Evolutionary conservation across 78 protist genomes (phyloP).

Genomic region (Isochrysis galbana): DNA sequence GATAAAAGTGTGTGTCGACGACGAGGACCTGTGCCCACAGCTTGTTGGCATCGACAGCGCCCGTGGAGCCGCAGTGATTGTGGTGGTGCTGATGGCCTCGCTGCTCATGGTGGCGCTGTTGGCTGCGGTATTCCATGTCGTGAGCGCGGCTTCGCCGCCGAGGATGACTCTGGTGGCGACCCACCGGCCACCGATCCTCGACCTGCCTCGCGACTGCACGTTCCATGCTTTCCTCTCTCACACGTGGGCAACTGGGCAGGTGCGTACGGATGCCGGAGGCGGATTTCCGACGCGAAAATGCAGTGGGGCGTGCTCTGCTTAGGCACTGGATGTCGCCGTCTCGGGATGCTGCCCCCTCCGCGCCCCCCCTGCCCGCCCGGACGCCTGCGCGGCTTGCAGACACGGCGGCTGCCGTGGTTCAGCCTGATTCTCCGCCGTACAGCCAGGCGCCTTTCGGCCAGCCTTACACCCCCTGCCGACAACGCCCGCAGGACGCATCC

Average conservation of each 20-base stretch:
- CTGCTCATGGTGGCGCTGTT: neutral
- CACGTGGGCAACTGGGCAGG: neutral
- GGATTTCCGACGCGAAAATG: too few species aligned
- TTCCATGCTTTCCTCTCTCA: conserved; percentile 3
- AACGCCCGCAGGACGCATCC: neutral
- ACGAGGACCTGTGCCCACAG: neutral
- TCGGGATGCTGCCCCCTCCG: too few species aligned
- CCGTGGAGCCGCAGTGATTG: neutral
- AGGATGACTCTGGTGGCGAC: neutral
- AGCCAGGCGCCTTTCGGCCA: too few species aligned
- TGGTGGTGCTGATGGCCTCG: neutral
- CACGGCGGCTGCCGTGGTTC: too few species aligned
- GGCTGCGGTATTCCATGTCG: neutral
- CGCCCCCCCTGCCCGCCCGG: too few species aligned
- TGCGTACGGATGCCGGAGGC: too few species aligned
- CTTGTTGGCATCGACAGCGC: neutral
- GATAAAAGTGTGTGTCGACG: neutral
- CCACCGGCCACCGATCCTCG: neutral
- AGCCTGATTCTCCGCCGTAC: too few species aligned
- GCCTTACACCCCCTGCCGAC: too few species aligned
- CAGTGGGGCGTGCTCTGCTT: too few species aligned
- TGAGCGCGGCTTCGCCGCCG: neutral
- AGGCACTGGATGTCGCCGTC: too few species aligned
- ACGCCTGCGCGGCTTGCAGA: too few species aligned
- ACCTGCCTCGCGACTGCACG: neutral